These are phyloP conservation scores for Medicago ruthenica DNA, from an alignment of 306 rosid genomes.

Conservation along the genomic window DNA sequence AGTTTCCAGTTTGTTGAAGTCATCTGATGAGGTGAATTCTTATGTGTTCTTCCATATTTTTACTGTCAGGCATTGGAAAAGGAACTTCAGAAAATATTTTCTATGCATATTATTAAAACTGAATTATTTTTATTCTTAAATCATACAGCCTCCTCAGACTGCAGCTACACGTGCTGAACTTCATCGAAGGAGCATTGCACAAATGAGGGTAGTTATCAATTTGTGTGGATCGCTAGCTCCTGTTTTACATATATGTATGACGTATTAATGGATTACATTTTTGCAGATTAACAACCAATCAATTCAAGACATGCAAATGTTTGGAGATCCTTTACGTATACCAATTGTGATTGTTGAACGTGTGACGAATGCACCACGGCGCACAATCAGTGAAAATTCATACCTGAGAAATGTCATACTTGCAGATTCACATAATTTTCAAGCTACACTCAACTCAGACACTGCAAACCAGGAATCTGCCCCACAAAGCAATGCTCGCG, in stretches of 20 bases:
- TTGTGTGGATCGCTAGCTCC: conserved; percentile 27
- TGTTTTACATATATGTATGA: conserved; percentile 12
- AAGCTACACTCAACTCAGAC: conserved; percentile 46
- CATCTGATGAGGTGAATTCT: conserved; percentile 69
- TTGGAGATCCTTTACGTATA: conserved; percentile 71
- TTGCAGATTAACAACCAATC: conserved; percentile 80
- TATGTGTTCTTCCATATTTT: conserved; percentile 22
- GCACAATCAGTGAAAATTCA: conserved; percentile 71
- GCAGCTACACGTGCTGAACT: conserved; percentile 84
- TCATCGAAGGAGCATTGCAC: conserved; percentile 82
- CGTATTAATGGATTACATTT: conserved; percentile 27
- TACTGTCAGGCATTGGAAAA: conserved; percentile 5
- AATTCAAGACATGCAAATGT: conserved; percentile 85
- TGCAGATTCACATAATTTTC: conserved; percentile 48
- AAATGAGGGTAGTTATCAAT: conserved; percentile 69
- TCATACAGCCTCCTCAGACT: conserved; percentile 67
- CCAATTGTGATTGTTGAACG: conserved; percentile 85
- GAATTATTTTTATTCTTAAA: conserved; percentile 15
- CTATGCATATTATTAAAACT: conserved; percentile 14
- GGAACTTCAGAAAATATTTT: neutral
- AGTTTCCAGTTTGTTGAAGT: conserved; percentile 62
- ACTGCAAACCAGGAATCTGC: conserved; percentile 42
- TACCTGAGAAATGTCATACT: conserved; percentile 61
- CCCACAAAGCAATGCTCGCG: conserved; percentile 48
- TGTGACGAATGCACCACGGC: conserved; percentile 77